phyloP scores from a whole-genome alignment of 2,329 filamentous ascomycete species.

The Thelonectria rubi region DNA sequence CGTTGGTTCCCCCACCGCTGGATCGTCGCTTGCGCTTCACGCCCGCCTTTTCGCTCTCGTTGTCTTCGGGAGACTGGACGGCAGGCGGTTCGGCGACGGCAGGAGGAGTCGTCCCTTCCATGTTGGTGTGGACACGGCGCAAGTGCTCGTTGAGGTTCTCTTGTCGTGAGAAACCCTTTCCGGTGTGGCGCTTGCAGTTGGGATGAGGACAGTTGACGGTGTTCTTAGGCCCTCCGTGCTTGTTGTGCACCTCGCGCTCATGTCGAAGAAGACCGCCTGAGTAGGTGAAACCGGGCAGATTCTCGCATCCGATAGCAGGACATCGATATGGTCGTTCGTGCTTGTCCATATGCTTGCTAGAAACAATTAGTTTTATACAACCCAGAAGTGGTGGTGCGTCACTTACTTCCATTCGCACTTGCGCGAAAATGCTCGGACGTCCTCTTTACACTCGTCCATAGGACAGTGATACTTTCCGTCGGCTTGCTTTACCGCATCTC shows the following conservation, averaged over 20 bases:
- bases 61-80: conserved; percentile 55
- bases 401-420: conserved; percentile 96
- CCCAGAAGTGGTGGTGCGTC: conserved; percentile 1
- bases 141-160: conserved; percentile 96
- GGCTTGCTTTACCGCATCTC: conserved; percentile 67
- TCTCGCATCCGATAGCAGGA: conserved; percentile 82
- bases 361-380: conserved; percentile 37
- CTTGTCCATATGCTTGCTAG: conserved; percentile 97
- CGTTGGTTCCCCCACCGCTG: conserved; percentile 43
- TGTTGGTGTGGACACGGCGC: conserved; percentile 80
- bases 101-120: conserved; percentile 49
- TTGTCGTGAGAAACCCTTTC: conserved; percentile 89
- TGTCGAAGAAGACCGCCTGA: conserved; percentile 89
- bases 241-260: conserved; percentile 91
- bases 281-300: conserved; percentile 94
- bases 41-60: conserved; percentile 56
- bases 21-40: conserved; percentile 58
- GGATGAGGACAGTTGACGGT: conserved; percentile 84
- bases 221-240: conserved; percentile 88
- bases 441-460: conserved; percentile 72
- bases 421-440: conserved; percentile 73
- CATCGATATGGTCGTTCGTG: conserved; percentile 95
- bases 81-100: conserved; percentile 36
- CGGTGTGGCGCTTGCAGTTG: conserved; percentile 89
- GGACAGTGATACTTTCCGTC: conserved; percentile 83